Conservation (phyloP, 2,329 filamentous ascomycete genomes). For the Lachnellula subtilissima region DNA sequence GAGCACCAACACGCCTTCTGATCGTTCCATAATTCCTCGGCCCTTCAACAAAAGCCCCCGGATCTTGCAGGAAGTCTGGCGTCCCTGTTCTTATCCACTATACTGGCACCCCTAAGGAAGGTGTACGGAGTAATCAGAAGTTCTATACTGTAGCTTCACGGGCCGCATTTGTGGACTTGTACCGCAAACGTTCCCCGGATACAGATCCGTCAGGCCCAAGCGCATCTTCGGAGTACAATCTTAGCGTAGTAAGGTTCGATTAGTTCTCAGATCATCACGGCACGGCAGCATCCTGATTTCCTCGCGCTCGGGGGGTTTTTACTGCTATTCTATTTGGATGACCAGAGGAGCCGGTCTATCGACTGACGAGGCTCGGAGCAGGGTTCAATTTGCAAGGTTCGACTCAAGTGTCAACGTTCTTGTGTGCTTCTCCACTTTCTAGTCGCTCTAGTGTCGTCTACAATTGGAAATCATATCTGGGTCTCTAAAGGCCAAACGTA, state of each 20-base stretch:
- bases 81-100: background rate
- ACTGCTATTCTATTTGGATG: background rate
- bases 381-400: conserved; percentile 6
- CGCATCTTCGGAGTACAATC: conserved; percentile 1
- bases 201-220: background rate
- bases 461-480: conserved; percentile 4
- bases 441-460: conserved; percentile 8
- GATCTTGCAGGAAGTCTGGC: background rate
- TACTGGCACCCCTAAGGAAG: background rate
- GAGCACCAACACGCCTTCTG: background rate
- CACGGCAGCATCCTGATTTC: background rate
- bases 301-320: background rate
- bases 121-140: background rate
- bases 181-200: conserved; percentile 1
- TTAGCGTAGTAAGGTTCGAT: conserved; percentile 5
- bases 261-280: conserved; percentile 9
- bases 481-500: conserved; percentile 7
- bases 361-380: background rate
- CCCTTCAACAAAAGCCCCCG: background rate
- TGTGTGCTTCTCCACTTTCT: conserved; percentile 5
- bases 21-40: background rate
- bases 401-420: background rate
- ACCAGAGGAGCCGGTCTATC: background rate
- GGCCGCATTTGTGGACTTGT: background rate
- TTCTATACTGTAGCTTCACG: background rate